Evolutionary conservation across 2,329 filamentous ascomycete species (phyloP), one percentile per base, ranked within the genome.

Genomic region (Shiraia bambusicola): DNA sequence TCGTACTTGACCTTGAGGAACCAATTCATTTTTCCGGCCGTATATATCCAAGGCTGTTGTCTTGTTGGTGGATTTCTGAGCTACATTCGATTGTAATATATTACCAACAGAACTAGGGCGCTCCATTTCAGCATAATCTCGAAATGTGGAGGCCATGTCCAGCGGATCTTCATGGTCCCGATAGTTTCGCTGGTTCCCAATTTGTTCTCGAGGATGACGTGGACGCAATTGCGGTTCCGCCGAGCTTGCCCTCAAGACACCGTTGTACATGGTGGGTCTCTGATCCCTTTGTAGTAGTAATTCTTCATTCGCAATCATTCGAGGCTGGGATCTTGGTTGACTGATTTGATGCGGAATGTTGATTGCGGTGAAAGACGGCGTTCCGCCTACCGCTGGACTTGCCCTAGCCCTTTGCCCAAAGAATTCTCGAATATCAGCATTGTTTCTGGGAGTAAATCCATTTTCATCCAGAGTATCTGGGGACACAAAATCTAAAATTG

Each of bases 351-450:
- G 13, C 17, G 26, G 31, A 6, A 15, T 6, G 34, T 51, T 56
- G 41, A 49, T 49, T 1, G 45, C 34, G 3, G 45, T 49, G 14
- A 53, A 48, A 6, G 41, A 50, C 2, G 38, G 19, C 8, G 19
- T 22, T 22, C 4, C 19, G 19, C 19, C 8, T 22, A 4, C 19
- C 4, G 4, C 19, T 22, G 19, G 4, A 8, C 19, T 22, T 22
- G 8, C 19, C 8, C 19, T 22, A 8, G 19, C 19, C 8, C 19
- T 22, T 22, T 4, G 24, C 1, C 36, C 27, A 12, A 66, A 59
- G 41, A 59, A 65, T 15, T 50, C 31, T 7, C 61, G 54, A 11
- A 64, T 65, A 37, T 64, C 61, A 7, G 45, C 46, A 10, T 59
- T 54, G 14, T 58, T 11, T 6, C 28, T 29, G 12, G 6, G 12